Percentiles rank a stretch among this genome's conserved stretches.
Evolutionary conservation across 495 filamentous ascomycete genomes (phyloP).

Genomic region (Lindgomyces ingoldianus): DNA sequence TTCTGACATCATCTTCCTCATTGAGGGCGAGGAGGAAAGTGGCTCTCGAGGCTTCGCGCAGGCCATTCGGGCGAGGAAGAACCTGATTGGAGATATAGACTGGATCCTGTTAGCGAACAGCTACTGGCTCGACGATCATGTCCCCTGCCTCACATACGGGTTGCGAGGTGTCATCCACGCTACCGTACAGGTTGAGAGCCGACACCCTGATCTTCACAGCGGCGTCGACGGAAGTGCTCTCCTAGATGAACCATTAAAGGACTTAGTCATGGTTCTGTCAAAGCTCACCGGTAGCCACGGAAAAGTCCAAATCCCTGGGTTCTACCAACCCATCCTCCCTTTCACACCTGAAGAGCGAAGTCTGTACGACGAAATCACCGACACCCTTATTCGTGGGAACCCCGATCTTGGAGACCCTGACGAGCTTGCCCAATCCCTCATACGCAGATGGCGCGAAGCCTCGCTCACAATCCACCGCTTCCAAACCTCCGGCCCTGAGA

Average conservation of each 20-base stretch:
- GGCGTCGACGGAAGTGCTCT: conserved; percentile 90
- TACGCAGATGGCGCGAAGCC: conserved; percentile 94
- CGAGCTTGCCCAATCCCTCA: conserved; percentile 72
- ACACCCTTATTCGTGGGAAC: conserved; percentile 69
- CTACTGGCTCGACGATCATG: conserved; percentile 96
- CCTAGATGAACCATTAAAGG: conserved; percentile 86
- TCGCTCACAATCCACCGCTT: conserved; percentile 91
- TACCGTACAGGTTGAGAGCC: conserved; percentile 80
- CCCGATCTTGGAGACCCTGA: conserved; percentile 67
- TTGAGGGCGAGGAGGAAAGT: conserved; percentile 96
- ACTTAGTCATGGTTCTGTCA: conserved; percentile 77
- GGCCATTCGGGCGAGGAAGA: conserved; percentile 73
- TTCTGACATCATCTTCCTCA: conserved; percentile 87
- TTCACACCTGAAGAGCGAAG: conserved; percentile 73
- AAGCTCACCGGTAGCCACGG: conserved; percentile 73
- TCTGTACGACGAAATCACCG: conserved; percentile 81
- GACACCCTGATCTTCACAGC: conserved; percentile 86
- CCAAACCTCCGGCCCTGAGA: conserved; percentile 78
- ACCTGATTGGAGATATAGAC: conserved; percentile 84
- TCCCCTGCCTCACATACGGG: conserved; percentile 93
- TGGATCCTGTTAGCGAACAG: conserved; percentile 95
- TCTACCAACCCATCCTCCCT: conserved; percentile 79
- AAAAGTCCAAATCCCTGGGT: conserved; percentile 66
- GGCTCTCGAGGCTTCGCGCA: conserved; percentile 86
- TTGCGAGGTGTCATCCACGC: conserved; percentile 93